Percentiles rank a stretch among this genome's conserved stretches.
phyloP scores from a whole-genome alignment of 352 stramenopile genomes.

The Globisporangium cederbergense region DNA sequence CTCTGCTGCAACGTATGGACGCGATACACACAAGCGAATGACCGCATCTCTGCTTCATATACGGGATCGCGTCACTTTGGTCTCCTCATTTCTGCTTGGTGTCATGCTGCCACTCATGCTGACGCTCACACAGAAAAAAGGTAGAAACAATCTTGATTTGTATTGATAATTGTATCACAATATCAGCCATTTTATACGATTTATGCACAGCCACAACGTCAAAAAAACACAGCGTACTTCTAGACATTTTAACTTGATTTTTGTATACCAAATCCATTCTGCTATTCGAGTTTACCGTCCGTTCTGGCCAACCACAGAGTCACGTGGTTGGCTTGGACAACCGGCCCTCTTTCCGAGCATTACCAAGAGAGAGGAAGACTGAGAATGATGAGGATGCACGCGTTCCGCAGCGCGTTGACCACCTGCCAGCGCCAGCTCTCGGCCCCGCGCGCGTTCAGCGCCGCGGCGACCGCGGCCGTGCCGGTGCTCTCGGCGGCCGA shows the following conservation, averaged over 20 bases:
- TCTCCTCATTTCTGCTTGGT: conserved; percentile 4
- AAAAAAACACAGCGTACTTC: background rate
- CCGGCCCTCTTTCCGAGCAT: background rate
- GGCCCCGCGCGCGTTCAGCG: conserved; percentile 36
- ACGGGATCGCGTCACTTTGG: background rate
- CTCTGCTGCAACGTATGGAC: background rate
- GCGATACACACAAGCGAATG: background rate
- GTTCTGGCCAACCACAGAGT: background rate
- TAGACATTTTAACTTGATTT: background rate
- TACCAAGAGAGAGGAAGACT: conserved; percentile 6
- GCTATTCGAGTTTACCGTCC: background rate
- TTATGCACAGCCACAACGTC: background rate
- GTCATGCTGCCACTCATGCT: background rate
- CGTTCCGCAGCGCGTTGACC: conserved; percentile 62
- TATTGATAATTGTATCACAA: background rate
- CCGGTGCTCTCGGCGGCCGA: conserved; percentile 57
- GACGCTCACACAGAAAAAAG: background rate
- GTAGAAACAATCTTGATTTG: background rate
- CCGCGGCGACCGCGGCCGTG: conserved; percentile 23
- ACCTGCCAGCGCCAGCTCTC: conserved; percentile 47
- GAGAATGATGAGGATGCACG: conserved; percentile 47
- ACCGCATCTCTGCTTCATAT: background rate
- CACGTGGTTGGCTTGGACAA: conserved; percentile 4
- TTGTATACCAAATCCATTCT: background rate
- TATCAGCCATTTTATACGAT: background rate